Evolutionary conservation across 2,329 filamentous ascomycete species (phyloP), one percentile per base, ranked within the genome.

Genomic region (Moelleriella libera): DNA sequence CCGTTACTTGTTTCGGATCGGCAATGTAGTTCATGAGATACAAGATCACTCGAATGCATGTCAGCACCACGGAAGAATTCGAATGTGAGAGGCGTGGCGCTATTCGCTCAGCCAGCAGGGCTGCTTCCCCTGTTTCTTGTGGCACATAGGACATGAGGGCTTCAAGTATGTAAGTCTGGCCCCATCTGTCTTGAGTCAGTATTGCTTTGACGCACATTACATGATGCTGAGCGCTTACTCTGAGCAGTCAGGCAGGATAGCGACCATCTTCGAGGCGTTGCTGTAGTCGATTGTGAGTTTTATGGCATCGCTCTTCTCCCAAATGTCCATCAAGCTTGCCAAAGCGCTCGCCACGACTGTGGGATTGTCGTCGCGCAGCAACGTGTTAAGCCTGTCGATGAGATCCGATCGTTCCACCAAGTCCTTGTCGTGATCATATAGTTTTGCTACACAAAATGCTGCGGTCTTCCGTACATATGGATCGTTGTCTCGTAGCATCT

Each of bases 1-100:
- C 80, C 5, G 85, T 82, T 52, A 96, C 86, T 55, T 94, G 85
- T 66, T 87, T 92, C 60, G 92, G 80, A 57, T 95, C 89, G 46
- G 84, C 76, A 57, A 98, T 96, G 68, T 98, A 98, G 70, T 98
- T 98, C 87, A 97, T 92, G 49, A 98, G 75, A 61, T 98, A 98
- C 45, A 98, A 76, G 37, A 98, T 89, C 41, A 98, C 92, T 49
- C 92, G 82, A 58, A 96, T 95, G 62, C 88, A 96, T 4, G 92
- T 97, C 49, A 98, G 74, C 4, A 97, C 92, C 32, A 98, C 92
- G 0, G 92, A 85, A 9, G 92, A 96, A 65, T 98, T 98, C 41
- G 88, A 92, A 64, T 98, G 92, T 30, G 92, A 97, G 31, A 98
- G 75, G 12, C 92, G 86, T n/a, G 92, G 92, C 1, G 90, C 80